Percentiles rank a stretch among this genome's conserved stretches.
phyloP scores from a whole-genome alignment of 768 basidiomycete genomes.

The Pulveroboletus sp. region DNA sequence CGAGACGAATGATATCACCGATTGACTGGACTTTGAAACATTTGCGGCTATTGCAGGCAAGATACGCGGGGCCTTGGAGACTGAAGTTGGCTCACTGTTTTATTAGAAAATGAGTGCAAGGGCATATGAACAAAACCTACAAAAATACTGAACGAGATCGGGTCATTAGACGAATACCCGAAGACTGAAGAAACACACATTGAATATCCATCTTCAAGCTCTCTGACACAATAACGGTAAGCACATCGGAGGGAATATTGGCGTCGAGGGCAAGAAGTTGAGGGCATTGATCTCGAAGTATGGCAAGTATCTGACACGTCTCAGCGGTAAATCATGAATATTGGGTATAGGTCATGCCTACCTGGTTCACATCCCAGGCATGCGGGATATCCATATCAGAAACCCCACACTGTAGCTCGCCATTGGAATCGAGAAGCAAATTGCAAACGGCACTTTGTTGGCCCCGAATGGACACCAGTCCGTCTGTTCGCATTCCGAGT shows the following conservation, averaged over 20 bases:
- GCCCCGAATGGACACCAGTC: slow-evolving; percentile 44
- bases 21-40: slow-evolving; percentile 25
- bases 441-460: slow-evolving; percentile 78
- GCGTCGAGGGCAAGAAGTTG: slow-evolving; percentile 68
- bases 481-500: slow-evolving; percentile 80
- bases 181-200: slow-evolving; percentile 39
- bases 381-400: slow-evolving; percentile 84
- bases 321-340: background rate
- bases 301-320: slow-evolving; percentile 42
- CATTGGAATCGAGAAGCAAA: slow-evolving; percentile 68
- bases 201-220: slow-evolving; percentile 44
- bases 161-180: background rate
- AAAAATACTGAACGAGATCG: slow-evolving; percentile 57
- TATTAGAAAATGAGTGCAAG: slow-evolving; percentile 3
- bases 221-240: slow-evolving; percentile 48
- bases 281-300: slow-evolving; percentile 48
- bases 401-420: slow-evolving; percentile 76
- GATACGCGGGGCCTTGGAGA: slow-evolving; percentile 71
- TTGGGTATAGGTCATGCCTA: slow-evolving; percentile 19
- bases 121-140: slow-evolving; percentile 37
- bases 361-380: slow-evolving; percentile 41
- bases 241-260: slow-evolving; percentile 55
- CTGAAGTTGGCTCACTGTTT: slow-evolving; percentile 87
- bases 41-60: slow-evolving; percentile 53
- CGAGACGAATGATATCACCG: slow-evolving; percentile 67